Percentiles rank a stretch among this genome's conserved stretches.
Evolutionary conservation across 495 filamentous ascomycete species (phyloP).

Genomic region (Hypoxylon intermedium): DNA sequence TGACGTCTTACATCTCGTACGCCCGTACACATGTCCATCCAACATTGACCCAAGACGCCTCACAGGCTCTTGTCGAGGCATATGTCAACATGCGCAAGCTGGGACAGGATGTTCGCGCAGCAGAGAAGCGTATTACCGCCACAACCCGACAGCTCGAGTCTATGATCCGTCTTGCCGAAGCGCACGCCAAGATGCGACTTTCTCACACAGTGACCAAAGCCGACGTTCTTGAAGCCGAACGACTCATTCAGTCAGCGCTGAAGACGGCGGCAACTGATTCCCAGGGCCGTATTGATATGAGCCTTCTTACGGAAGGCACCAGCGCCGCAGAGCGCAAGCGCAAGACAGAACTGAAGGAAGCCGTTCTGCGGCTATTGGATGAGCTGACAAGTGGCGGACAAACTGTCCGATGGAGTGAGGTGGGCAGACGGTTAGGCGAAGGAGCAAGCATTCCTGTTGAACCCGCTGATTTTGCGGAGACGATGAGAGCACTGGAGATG

Average conservation of each 20-base stretch:
- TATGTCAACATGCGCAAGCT: constrained; percentile 97
- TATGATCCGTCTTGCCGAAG: constrained; percentile 95
- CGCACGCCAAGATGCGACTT: constrained; percentile 96
- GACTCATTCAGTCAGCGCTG: constrained; percentile 90
- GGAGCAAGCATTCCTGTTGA: constrained; percentile 77
- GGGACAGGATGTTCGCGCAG: constrained; percentile 90
- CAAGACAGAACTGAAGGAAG: constrained; percentile 84
- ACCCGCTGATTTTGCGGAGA: constrained; percentile 78
- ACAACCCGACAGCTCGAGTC: constrained; percentile 95
- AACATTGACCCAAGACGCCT: constrained; percentile 75
- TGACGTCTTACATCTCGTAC: constrained; percentile 97
- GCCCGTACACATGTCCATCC: constrained; percentile 88
- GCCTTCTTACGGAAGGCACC: constrained; percentile 88
- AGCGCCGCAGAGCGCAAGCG: constrained; percentile 81
- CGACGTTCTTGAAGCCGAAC: constrained; percentile 90
- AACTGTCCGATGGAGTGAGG: constrained; percentile 76
- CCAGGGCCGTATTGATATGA: constrained; percentile 97
- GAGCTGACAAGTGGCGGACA: constrained; percentile 74
- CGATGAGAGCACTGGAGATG: constrained; percentile 77
- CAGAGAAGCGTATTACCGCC: constrained; percentile 95
- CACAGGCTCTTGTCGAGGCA: constrained; percentile 77
- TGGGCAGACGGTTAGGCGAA: constrained; percentile 76
- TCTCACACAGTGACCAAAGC: constrained; percentile 73
- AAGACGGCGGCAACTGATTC: constrained; percentile 95
- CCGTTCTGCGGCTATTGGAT: constrained; percentile 74